Evolutionary conservation across 805 yeast genomes (phyloP).

Genomic region (Lipomyces sp.): DNA sequence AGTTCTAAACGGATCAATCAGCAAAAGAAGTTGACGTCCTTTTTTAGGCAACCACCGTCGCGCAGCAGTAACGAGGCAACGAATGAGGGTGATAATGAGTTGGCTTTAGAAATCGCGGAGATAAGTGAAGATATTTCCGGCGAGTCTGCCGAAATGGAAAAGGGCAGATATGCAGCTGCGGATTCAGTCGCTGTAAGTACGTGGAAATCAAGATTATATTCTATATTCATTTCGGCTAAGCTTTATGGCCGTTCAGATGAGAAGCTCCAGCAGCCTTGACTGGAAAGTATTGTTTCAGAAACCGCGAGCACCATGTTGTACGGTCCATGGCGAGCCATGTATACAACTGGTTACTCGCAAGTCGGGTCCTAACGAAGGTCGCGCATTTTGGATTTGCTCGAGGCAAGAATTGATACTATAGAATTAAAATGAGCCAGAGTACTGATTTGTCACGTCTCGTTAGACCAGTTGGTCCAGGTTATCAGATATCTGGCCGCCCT

Average conservation of each 20-base stretch:
- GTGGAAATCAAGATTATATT: neutral
- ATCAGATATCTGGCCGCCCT: slow-evolving; percentile 22
- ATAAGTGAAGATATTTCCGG: neutral
- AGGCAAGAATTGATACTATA: slow-evolving; percentile 25
- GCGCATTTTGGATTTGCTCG: slow-evolving; percentile 49
- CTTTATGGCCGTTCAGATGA: neutral
- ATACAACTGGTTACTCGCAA: slow-evolving; percentile 42
- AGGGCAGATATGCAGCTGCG: neutral
- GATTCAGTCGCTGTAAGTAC: neutral
- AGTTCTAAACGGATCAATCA: neutral
- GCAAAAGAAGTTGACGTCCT: neutral
- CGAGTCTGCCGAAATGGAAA: neutral
- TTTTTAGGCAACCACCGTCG: neutral
- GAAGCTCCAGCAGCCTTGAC: neutral
- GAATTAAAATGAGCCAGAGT: neutral
- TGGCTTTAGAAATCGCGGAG: neutral
- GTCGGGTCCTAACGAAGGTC: slow-evolving; percentile 47
- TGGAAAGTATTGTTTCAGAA: slow-evolving; percentile 37
- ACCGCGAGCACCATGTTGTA: slow-evolving; percentile 42
- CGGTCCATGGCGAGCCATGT: slow-evolving; percentile 47
- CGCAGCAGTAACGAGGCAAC: neutral
- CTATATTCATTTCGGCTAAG: neutral
- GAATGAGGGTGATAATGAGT: neutral
- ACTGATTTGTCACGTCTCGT: neutral
- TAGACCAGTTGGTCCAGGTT: slow-evolving; percentile 36